These are phyloP conservation scores for Xylariaceae sp. DNA, from an alignment of 2,329 filamentous ascomycete genomes.

Conservation along the genomic window DNA sequence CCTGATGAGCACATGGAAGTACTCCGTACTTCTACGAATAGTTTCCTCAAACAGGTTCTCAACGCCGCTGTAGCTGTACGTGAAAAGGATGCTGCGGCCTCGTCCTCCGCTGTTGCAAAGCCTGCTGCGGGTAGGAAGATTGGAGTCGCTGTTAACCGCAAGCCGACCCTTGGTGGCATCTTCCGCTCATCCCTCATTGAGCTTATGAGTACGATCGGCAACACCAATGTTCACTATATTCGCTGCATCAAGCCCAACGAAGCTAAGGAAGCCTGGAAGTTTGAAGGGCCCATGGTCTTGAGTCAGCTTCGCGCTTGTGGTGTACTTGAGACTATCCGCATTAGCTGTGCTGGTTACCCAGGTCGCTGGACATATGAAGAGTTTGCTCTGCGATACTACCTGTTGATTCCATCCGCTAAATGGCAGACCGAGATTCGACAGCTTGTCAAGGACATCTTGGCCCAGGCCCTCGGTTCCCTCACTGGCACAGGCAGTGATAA, in stretches of 20 bases:
- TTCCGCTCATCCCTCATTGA: conserved; percentile 99
- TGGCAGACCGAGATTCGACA: conserved; percentile 93
- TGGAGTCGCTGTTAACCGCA: conserved; percentile 87
- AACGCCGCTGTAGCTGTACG: conserved; percentile 81
- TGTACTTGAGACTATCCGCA: conserved; percentile 96
- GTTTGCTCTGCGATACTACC: conserved; percentile 96
- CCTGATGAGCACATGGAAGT: conserved; percentile 98
- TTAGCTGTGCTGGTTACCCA: conserved; percentile 94
- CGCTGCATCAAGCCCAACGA: conserved; percentile 99
- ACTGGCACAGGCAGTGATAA: conserved; percentile 77
- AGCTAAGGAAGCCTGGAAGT: conserved; percentile 93
- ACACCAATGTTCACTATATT: conserved; percentile 98
- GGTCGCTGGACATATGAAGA: conserved; percentile 99
- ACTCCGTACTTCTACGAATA: conserved; percentile 76
- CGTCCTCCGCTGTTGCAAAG: conserved; percentile 68
- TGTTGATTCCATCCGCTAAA: conserved; percentile 82
- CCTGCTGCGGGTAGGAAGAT: conserved; percentile 79
- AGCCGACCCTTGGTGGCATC: conserved; percentile 94
- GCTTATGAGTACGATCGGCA: conserved; percentile 96
- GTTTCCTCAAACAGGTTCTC: conserved; percentile 79
- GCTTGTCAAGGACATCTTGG: conserved; percentile 90
- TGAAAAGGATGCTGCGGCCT: conserved; percentile 75
- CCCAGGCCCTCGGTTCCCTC: conserved; percentile 77
- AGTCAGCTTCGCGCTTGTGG: conserved; percentile 96
- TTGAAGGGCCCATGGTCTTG: conserved; percentile 97